Conservation (phyloP, 306 rosid species). For the Malus fusca region DNA sequence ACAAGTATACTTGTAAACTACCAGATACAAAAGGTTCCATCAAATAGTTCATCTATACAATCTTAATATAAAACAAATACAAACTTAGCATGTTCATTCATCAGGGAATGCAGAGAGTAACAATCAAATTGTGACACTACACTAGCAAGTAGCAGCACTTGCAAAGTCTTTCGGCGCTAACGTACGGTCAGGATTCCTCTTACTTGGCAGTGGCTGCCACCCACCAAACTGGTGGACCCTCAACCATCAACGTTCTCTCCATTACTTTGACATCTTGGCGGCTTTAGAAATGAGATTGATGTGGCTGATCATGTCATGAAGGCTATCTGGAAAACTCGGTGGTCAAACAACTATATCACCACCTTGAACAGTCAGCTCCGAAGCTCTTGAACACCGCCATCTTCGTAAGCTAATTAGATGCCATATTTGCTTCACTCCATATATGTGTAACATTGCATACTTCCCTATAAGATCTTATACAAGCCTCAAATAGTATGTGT, state of each 20-base stretch:
- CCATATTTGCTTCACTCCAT: constrained; percentile 65
- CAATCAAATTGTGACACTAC: too few species aligned
- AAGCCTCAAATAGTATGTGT: constrained; percentile 30
- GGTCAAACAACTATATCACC: constrained; percentile 52
- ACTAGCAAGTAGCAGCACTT: too few species aligned
- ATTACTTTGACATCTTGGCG: too few species aligned
- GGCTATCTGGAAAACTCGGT: constrained; percentile 35
- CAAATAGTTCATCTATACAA: background rate
- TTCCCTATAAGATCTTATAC: constrained; percentile 36
- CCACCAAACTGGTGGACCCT: too few species aligned
- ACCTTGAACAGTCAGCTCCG: constrained; percentile 3
- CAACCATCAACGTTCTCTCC: too few species aligned
- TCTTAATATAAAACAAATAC: background rate
- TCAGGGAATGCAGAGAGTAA: too few species aligned
- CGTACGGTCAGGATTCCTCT: too few species aligned
- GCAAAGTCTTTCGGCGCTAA: too few species aligned
- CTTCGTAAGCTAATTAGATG: constrained; percentile 65
- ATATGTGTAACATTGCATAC: constrained; percentile 42
- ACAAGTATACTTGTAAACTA: background rate
- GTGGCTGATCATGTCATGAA: constrained; percentile 15
- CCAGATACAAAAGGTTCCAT: background rate
- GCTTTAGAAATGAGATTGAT: too few species aligned
- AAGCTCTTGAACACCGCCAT: constrained; percentile 30
- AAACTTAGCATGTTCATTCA: constrained; percentile 52
- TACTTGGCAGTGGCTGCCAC: too few species aligned